These are phyloP conservation scores for Actinomucor elegans DNA, from an alignment of 371 early-diverging fungal genomes.

Conservation along the genomic window DNA sequence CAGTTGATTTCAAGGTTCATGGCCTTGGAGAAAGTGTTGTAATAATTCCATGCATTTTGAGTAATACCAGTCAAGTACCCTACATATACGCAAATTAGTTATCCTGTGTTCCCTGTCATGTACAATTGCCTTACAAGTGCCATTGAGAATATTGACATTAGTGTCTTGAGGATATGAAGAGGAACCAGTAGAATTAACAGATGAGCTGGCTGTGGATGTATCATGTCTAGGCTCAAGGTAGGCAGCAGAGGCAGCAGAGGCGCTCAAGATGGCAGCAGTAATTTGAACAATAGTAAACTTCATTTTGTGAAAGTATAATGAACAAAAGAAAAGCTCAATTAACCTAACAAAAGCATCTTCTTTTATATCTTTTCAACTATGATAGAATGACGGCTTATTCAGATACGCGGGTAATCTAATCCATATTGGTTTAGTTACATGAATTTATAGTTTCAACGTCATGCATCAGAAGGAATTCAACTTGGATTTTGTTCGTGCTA, in stretches of 20 bases:
- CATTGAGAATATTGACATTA: slow-evolving; percentile 12
- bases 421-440: too few relatives aligned
- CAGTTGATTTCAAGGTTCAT: slow-evolving; percentile 16
- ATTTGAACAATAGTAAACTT: slow-evolving; percentile 10
- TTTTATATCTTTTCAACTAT: too few relatives aligned
- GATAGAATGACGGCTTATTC: too few relatives aligned
- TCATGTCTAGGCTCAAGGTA: slow-evolving; percentile 14
- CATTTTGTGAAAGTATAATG: slow-evolving; percentile 2
- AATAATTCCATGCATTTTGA: slow-evolving; percentile 13
- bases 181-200: too few relatives aligned
- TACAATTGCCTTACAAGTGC: slow-evolving; percentile 30
- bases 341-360: background rate
- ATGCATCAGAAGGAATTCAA: background rate
- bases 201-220: too few relatives aligned
- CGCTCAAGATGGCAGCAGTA: slow-evolving; percentile 11
- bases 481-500: background rate
- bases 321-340: background rate
- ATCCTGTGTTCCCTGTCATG: too few relatives aligned
- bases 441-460: slow-evolving; percentile 3
- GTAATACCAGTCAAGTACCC: slow-evolving; percentile 25
- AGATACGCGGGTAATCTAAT: too few relatives aligned
- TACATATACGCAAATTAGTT: too few relatives aligned
- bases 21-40: background rate
- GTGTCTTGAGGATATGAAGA: slow-evolving; percentile 7
- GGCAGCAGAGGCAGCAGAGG: slow-evolving; percentile 16